These are phyloP conservation scores for Kodamaea hsintzibuensis DNA, from an alignment of 805 yeast species.

Conservation along the genomic window DNA sequence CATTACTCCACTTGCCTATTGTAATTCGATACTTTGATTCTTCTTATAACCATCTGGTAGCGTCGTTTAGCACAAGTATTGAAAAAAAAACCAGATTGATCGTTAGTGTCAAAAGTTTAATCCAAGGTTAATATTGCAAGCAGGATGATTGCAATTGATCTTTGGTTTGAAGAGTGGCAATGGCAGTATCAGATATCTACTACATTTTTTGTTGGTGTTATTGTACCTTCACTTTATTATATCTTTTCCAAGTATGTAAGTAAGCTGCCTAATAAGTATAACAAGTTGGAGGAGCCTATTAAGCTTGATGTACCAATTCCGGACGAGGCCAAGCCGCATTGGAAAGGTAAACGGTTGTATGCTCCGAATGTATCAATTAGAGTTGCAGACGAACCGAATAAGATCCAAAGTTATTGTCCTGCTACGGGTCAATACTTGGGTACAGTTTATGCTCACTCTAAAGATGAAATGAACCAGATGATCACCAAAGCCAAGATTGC, in stretches of 20 bases:
- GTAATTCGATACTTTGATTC: too few species aligned
- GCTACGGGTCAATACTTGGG: slow-evolving; percentile 94
- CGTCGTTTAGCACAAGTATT: background rate
- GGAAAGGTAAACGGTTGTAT: slow-evolving; percentile 84
- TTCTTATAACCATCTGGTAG: background rate
- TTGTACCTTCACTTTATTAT: slow-evolving; percentile 37
- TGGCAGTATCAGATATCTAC: slow-evolving; percentile 49
- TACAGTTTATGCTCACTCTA: slow-evolving; percentile 60
- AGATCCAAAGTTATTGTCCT: slow-evolving; percentile 87
- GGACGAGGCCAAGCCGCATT: slow-evolving; percentile 78
- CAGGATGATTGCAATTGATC: slow-evolving; percentile 44
- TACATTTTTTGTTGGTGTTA: slow-evolving; percentile 42
- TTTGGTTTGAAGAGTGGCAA: slow-evolving; percentile 39
- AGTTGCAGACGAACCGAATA: slow-evolving; percentile 61
- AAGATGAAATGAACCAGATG: slow-evolving; percentile 67
- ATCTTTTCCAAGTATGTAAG: slow-evolving; percentile 38
- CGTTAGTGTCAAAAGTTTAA: background rate
- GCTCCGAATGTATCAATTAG: slow-evolving; percentile 56
- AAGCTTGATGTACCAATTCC: slow-evolving; percentile 62
- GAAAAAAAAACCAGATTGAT: background rate
- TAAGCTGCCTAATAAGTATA: slow-evolving; percentile 40
- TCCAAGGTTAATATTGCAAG: background rate
- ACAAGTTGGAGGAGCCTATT: slow-evolving; percentile 42
- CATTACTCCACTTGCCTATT: too few species aligned
- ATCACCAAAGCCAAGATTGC: slow-evolving; percentile 56